Evolutionary conservation across 1,139 yeast genomes (phyloP), one percentile per base, ranked within the genome.

Genomic region (Candida albicans): DNA sequence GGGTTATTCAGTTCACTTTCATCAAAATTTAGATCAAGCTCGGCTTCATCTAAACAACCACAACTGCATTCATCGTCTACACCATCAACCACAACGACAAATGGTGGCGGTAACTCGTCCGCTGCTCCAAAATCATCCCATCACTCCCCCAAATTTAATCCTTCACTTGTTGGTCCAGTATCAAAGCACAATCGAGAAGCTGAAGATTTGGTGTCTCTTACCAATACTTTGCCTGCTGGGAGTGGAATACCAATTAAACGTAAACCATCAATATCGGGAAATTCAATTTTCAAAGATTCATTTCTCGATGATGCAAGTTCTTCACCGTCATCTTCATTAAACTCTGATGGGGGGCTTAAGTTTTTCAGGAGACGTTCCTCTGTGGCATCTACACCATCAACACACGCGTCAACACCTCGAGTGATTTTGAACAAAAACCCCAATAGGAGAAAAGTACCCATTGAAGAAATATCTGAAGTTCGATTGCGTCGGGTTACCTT

Each of bases 401-500:
- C 48, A 11, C 54, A 81, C 32, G 64, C 46, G 2, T 27, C 43
- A 1, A 37, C 42, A n/a, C 47, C 48, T 11, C 54, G 81, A 33
- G 64, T 73, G 14, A 64, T 76, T 6, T 58, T 78, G 46, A 79
- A 79, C 56, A 76, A 67, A 54, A 78, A 77, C 52, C 73, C 72
- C 13, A 64, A 66, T 50, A 62, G 73, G 45, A 55, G 61, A 18
- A 52, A 58, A 10, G 50, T 67, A 15, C 74, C 75, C 1, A 54
- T 77, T 11, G 68, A 68, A 37, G 77, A 73, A 34, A 58, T 75
- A 34, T 48, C 55, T 18, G 52, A 45, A 18, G 58, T 66, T 4
- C 66, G 68, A n/a, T 67, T 86, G 50, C 76, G 76, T 52, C 64
- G 95, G 45, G 97, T 91, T 3, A 74, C 81, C 2, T 91, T 91